phyloP scores from a whole-genome alignment of 345 rosid genomes.

The Acer saccharum region DNA sequence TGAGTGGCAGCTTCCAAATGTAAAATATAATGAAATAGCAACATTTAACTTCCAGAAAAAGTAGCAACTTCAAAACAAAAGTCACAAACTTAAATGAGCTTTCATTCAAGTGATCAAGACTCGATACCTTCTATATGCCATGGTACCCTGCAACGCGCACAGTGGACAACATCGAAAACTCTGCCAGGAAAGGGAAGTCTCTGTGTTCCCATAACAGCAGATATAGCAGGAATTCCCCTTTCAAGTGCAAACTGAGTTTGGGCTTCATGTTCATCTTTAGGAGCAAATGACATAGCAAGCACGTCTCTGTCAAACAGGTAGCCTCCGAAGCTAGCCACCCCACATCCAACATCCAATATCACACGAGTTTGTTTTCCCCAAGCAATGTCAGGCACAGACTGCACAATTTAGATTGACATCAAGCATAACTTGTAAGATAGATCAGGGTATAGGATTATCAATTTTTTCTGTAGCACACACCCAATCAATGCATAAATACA shows the following conservation, averaged over 20 bases:
- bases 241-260: slow-evolving; percentile 98
- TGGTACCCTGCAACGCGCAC: slow-evolving; percentile 99
- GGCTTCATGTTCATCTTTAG: slow-evolving; percentile 99
- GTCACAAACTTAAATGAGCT: slow-evolving; percentile 3
- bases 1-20: background rate
- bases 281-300: slow-evolving; percentile 91
- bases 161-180: slow-evolving; percentile 90
- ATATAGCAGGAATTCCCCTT: slow-evolving; percentile 95
- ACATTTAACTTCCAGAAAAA: background rate
- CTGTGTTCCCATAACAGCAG: slow-evolving; percentile 97
- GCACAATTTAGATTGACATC: slow-evolving; percentile 32
- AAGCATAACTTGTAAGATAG: slow-evolving; percentile 14
- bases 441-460: background rate
- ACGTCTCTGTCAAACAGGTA: slow-evolving; percentile 89
- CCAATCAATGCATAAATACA: background rate
- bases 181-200: slow-evolving; percentile 94
- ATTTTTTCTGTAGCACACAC: background rate
- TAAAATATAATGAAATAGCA: background rate
- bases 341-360: slow-evolving; percentile 96
- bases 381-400: slow-evolving; percentile 78
- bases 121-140: slow-evolving; percentile 98
- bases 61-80: background rate
- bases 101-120: background rate
- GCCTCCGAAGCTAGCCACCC: slow-evolving; percentile 99
- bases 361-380: slow-evolving; percentile 93